These are phyloP conservation scores for Cornus kousa DNA, from an alignment of 148 eudicot genomes.

Conservation along the genomic window DNA sequence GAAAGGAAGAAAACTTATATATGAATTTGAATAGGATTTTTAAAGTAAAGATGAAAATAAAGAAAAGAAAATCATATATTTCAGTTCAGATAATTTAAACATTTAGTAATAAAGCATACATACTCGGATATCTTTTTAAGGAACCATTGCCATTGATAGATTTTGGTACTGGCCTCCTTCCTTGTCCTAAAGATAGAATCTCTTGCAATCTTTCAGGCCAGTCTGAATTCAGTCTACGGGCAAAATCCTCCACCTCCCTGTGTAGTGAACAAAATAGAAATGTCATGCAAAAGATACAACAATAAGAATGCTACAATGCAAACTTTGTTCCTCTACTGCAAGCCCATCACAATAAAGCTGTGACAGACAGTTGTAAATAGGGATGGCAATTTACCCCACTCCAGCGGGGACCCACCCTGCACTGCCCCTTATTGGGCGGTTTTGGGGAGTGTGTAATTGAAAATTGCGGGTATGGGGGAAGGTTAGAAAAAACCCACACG, in stretches of 20 bases:
- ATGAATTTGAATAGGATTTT: background rate
- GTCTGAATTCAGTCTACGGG: constrained; percentile 67
- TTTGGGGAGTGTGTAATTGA: too few relatives aligned
- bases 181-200: constrained; percentile 56
- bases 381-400: too few relatives aligned
- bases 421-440: too few relatives aligned
- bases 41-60: background rate
- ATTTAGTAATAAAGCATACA: constrained; percentile 3
- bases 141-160: constrained; percentile 37
- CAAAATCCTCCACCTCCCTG: constrained; percentile 94
- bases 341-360: background rate
- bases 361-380: too few relatives aligned
- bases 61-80: background rate
- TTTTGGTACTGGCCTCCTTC: constrained; percentile 41
- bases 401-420: too few relatives aligned
- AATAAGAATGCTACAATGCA: background rate
- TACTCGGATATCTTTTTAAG: constrained; percentile 49
- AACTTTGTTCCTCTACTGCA: background rate
- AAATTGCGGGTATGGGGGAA: too few relatives aligned
- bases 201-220: constrained; percentile 88
- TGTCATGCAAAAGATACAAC: background rate
- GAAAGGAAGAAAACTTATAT: background rate
- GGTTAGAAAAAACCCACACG: too few relatives aligned
- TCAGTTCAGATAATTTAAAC: background rate
- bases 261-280: constrained; percentile 13